Evolutionary conservation across 106 monocot species (phyloP), one percentile per base, ranked within the genome.

Genomic region (Narthecium ossifragum): DNA sequence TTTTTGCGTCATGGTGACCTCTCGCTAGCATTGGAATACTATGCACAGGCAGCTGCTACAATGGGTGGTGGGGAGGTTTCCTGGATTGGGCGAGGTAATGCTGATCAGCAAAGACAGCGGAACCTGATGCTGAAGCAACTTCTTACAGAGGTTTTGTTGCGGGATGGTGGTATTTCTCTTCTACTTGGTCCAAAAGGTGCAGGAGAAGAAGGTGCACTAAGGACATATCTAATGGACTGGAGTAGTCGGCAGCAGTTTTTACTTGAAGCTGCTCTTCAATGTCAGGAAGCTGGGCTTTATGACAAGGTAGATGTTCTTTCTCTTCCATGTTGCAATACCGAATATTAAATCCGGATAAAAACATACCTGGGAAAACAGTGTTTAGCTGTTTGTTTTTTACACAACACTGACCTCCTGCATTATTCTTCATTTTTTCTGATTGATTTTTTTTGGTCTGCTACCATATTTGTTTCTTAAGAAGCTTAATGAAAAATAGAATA

Each of bases 41-140:
- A 91, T 81, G 91, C 70, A 62, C 98, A 98, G 72, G 87, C 98
- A 57, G 90, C 98, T 69, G 86, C 98, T 34, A 63, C 84, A 23
- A 98, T 98, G 80, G 98, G 98, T 63, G 98, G 98, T 48, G 98
- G 98, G 52, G 81, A 91, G 55, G 26, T 65, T 39, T 84, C 91
- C 23, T 98, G 90, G 91, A 75, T 70, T 63, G 87, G 81, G 0
- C 70, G 59, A 47, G 80, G 78, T 6, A 84, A 57, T 57, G 46
- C 33, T 37, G 98, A 98, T 79, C 84, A 88, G 63, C 86, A 88
- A 64, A 87, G 98, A 39, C 90, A 98, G 6, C 60, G 84, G 37
- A 82, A 60, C 51, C 58, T 87, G 70, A 98, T 98, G 98, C 59
- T 98, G 67, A 98, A 76, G 65, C 86, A 98, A 67, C 87, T 98